These are phyloP conservation scores for Leccinum uliginosum DNA, from an alignment of 768 basidiomycete genomes.

Conservation along the genomic window DNA sequence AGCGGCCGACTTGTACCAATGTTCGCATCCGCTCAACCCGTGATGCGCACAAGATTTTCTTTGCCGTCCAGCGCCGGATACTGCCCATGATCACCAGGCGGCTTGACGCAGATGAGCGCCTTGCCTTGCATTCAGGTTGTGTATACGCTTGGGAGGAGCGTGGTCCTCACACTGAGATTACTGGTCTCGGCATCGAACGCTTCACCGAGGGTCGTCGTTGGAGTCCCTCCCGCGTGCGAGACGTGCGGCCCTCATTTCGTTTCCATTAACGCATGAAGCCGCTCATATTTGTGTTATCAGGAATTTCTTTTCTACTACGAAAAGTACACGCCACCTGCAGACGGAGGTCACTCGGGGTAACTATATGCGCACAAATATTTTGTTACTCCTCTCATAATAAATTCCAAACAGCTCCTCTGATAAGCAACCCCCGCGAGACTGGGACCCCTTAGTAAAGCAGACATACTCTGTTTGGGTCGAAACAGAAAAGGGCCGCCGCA, in stretches of 20 bases:
- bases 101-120: slow-evolving; percentile 72
- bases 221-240: slow-evolving; percentile 80
- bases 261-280: background rate
- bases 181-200: slow-evolving; percentile 76
- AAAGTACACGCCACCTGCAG: slow-evolving; percentile 51
- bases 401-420: slow-evolving; percentile 33
- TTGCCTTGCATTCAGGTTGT: slow-evolving; percentile 41
- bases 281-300: slow-evolving; percentile 35
- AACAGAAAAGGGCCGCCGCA: slow-evolving; percentile 58
- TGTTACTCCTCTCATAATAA: slow-evolving; percentile 7
- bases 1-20: slow-evolving; percentile 61
- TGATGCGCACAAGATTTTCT: slow-evolving; percentile 81
- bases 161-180: slow-evolving; percentile 67
- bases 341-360: slow-evolving; percentile 42
- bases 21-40: slow-evolving; percentile 71
- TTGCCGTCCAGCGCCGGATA: slow-evolving; percentile 56
- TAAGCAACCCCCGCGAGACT: slow-evolving; percentile 52
- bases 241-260: slow-evolving; percentile 45
- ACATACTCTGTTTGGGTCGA: slow-evolving; percentile 80
- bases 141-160: slow-evolving; percentile 73
- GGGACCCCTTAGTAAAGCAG: slow-evolving; percentile 75
- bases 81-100: slow-evolving; percentile 74
- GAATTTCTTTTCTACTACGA: slow-evolving; percentile 87
- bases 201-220: slow-evolving; percentile 83
- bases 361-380: slow-evolving; percentile 8